phyloP scores from a whole-genome alignment of 2,329 filamentous ascomycete genomes.

The Westerdykella sp. region DNA sequence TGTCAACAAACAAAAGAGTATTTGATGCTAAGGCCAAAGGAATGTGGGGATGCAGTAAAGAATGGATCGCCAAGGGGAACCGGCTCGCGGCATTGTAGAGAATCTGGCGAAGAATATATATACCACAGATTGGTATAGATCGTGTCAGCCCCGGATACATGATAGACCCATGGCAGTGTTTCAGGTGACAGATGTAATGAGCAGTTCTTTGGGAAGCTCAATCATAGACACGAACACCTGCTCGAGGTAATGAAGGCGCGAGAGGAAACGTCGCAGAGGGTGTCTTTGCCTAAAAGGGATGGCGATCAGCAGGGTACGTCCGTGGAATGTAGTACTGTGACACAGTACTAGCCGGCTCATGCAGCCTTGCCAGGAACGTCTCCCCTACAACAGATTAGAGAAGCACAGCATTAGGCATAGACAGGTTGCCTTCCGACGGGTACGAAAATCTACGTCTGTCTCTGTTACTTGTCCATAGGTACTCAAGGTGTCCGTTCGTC shows the following conservation, averaged over 20 bases:
- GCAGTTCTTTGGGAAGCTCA: conserved; percentile 18
- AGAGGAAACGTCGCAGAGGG: conserved; percentile 12
- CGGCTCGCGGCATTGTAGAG: conserved; percentile 13
- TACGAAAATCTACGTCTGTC: too few species aligned
- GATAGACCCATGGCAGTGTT: conserved; percentile 7
- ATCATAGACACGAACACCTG: conserved; percentile 8
- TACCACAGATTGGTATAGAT: conserved; percentile 4
- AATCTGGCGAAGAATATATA: conserved; percentile 18
- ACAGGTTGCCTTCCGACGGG: too few species aligned
- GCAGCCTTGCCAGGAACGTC: too few species aligned
- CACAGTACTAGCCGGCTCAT: background rate
- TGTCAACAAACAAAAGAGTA: conserved; percentile 7
- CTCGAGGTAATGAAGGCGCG: conserved; percentile 17
- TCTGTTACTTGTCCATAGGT: too few species aligned
- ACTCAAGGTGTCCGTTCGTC: too few species aligned
- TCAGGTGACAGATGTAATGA: conserved; percentile 17
- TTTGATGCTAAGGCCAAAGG: conserved; percentile 14
- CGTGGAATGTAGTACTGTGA: background rate
- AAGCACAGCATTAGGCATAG: too few species aligned
- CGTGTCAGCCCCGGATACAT: background rate
- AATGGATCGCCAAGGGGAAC: conserved; percentile 19
- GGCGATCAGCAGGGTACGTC: conserved; percentile 17
- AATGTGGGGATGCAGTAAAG: conserved; percentile 19
- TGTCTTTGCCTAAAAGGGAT: conserved; percentile 17
- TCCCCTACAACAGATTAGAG: too few species aligned